phyloP scores from a whole-genome alignment of 805 yeast genomes.

The Barnettozyma botsteinii region DNA sequence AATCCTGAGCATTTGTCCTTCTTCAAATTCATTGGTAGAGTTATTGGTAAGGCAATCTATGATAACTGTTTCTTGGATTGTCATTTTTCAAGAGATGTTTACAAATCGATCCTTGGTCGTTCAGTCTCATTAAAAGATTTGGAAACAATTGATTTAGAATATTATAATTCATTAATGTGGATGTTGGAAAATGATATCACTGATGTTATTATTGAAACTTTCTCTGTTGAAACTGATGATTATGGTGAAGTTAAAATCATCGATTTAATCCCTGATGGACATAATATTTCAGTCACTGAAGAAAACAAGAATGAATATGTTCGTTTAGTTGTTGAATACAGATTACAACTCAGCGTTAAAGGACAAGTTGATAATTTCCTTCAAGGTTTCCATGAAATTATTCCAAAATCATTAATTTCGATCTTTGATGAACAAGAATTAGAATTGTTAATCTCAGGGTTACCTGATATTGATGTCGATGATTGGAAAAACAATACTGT shows the following conservation, averaged over 20 bases:
- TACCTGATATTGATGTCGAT: conserved; percentile 92
- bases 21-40: conserved; percentile 89
- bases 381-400: conserved; percentile 84
- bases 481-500: conserved; percentile 90
- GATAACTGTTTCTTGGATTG: conserved; percentile 86
- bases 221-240: conserved; percentile 88
- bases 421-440: conserved; percentile 94
- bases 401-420: conserved; percentile 74
- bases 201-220: conserved; percentile 90
- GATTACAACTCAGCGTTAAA: conserved; percentile 73
- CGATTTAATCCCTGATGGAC: conserved; percentile 79
- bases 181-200: conserved; percentile 96
- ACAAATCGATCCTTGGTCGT: conserved; percentile 76
- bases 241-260: conserved; percentile 83
- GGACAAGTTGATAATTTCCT: conserved; percentile 85
- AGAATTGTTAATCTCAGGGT: conserved; percentile 86
- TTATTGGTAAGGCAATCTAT: conserved; percentile 89
- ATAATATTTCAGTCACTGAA: conserved; percentile 82
- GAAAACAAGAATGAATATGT: conserved; percentile 89
- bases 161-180: conserved; percentile 90
- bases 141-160: conserved; percentile 89
- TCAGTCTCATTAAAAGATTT: conserved; percentile 84
- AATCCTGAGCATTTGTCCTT: conserved; percentile 91
- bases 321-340: conserved; percentile 75
- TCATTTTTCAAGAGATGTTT: conserved; percentile 92